phyloP scores from a whole-genome alignment of 768 basidiomycete genomes.

The Dioszegia hungarica region DNA sequence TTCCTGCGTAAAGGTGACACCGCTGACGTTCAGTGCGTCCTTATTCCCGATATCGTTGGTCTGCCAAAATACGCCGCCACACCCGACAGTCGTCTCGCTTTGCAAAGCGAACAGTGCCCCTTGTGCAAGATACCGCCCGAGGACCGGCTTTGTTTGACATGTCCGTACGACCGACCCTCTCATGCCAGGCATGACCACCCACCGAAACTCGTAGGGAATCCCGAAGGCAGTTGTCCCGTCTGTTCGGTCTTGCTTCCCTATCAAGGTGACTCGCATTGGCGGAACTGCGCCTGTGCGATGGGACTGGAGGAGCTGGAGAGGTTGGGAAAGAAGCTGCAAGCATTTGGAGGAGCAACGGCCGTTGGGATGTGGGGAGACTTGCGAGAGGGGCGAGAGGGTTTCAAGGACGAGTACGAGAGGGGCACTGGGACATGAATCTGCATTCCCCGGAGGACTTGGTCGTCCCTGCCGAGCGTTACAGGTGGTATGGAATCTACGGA shows the following conservation, averaged over 20 bases:
- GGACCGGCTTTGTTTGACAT: slow-evolving; percentile 10
- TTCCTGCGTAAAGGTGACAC: not conserved
- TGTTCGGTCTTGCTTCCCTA: slow-evolving; percentile 1
- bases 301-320: slow-evolving; percentile 1
- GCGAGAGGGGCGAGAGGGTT: not conserved
- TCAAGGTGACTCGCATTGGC: slow-evolving; percentile 6
- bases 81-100: not conserved
- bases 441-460: too few species aligned
- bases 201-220: slow-evolving; percentile 9
- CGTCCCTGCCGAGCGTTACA: too few species aligned
- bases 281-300: slow-evolving; percentile 15
- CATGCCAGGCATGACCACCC: slow-evolving; percentile 15
- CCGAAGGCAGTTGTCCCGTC: slow-evolving; percentile 9
- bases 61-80: slow-evolving; percentile 14
- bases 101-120: slow-evolving; percentile 8
- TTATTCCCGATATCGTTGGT: slow-evolving; percentile 11
- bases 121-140: slow-evolving; percentile 11
- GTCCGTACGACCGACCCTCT: not conserved
- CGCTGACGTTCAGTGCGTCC: slow-evolving; percentile 8
- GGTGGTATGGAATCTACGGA: too few species aligned
- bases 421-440: too few species aligned
- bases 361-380: not conserved
- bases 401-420: not conserved
- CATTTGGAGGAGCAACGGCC: not conserved
- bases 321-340: not conserved